Conservation (phyloP, 208 protist species). For the Trypanosoma avium region DNA sequence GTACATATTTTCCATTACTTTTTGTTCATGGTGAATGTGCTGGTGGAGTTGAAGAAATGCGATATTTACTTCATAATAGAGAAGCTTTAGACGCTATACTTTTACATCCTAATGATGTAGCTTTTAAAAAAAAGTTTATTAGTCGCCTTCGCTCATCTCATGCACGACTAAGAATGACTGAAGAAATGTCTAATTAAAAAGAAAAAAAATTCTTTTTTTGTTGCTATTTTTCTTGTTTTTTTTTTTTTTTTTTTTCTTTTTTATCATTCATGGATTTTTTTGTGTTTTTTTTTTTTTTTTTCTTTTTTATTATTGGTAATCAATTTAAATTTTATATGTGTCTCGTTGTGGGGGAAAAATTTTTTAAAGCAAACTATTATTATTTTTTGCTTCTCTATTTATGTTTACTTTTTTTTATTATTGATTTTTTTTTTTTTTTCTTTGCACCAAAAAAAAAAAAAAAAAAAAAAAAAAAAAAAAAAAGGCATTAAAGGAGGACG, state of each 20-base stretch:
- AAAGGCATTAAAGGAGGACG: too few relatives aligned
- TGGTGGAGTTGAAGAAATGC: slow-evolving; percentile 56
- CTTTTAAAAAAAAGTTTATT: slow-evolving; percentile 70
- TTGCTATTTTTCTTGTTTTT: not conserved
- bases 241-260: not conserved
- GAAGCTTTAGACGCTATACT: slow-evolving; percentile 73
- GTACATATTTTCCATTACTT: slow-evolving; percentile 37
- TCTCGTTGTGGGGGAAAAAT: too few relatives aligned
- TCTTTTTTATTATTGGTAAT: not conserved
- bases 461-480: too few relatives aligned
- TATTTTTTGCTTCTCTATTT: too few relatives aligned
- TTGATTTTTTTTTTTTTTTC: too few relatives aligned
- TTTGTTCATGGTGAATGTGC: slow-evolving; percentile 75
- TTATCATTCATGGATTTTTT: not conserved
- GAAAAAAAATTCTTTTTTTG: not conserved
- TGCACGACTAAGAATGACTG: slow-evolving; percentile 56
- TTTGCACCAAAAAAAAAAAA: too few relatives aligned
- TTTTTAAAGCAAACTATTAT: too few relatives aligned
- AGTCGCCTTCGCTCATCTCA: slow-evolving; percentile 61
- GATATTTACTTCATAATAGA: slow-evolving; percentile 70
- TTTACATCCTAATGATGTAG: slow-evolving; percentile 78
- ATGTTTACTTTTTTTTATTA: too few relatives aligned
- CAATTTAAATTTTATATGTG: too few relatives aligned
- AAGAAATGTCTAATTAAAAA: slow-evolving; percentile 33
- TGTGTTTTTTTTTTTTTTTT: not conserved